Percentiles rank a stretch among this genome's conserved stretches.
These are phyloP conservation scores for Gomphus bonarii DNA, from an alignment of 1,284 basidiomycete species.

Conservation along the genomic window DNA sequence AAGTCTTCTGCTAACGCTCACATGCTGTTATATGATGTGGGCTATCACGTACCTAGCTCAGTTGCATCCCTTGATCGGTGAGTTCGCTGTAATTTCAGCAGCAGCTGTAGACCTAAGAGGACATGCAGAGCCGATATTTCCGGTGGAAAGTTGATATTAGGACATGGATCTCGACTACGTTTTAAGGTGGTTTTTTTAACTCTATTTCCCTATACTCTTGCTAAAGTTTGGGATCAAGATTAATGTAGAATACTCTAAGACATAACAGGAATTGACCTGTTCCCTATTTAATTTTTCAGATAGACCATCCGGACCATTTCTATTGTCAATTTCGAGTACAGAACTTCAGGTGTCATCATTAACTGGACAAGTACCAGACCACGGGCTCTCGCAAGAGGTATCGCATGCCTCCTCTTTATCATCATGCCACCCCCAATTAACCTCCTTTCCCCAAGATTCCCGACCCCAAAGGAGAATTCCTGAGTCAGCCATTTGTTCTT, in stretches of 20 bases:
- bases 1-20: constrained; percentile 61
- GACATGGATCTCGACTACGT: not conserved
- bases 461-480: not conserved
- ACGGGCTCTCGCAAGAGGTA: not conserved
- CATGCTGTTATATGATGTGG: constrained; percentile 90
- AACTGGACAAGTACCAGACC: not conserved
- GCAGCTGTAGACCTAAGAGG: not conserved
- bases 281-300: not conserved
- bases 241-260: not conserved
- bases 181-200: not conserved
- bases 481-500: not conserved
- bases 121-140: not conserved
- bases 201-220: not conserved
- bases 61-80: constrained; percentile 80
- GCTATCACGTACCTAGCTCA: constrained; percentile 89
- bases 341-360: not conserved
- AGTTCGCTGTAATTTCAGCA: constrained; percentile 18
- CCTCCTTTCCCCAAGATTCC: not conserved
- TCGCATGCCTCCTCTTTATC: not conserved
- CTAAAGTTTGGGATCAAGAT: not conserved
- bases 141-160: not conserved
- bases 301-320: not conserved
- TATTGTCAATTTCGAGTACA: not conserved
- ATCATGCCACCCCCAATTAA: not conserved
- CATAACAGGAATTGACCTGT: not conserved